A percentile compares a stretch with the other conserved stretches of the same genome.
Evolutionary conservation across 768 basidiomycete species (phyloP).

Genomic region (Amanita pallidorosea): DNA sequence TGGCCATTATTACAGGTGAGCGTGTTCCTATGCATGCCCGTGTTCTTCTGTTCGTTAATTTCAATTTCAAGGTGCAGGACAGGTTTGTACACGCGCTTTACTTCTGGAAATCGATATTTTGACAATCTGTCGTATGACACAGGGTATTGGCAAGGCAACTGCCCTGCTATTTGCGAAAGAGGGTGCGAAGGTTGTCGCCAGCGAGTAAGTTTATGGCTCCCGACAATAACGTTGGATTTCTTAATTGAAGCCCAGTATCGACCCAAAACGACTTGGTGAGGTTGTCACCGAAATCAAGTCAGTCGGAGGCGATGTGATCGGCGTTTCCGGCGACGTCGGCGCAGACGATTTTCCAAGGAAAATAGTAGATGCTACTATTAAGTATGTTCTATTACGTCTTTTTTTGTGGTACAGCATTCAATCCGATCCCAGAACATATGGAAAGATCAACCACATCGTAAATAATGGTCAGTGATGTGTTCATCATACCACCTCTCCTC

Average conservation of each 20-base stretch:
- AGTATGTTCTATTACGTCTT: slow-evolving; percentile 32
- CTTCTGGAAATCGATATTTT: slow-evolving; percentile 32
- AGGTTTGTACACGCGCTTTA: slow-evolving; percentile 30
- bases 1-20: slow-evolving; percentile 79
- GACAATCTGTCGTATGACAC: slow-evolving; percentile 47
- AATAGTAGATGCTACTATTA: slow-evolving; percentile 64
- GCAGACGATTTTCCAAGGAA: slow-evolving; percentile 77
- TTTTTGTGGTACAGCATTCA: neutral
- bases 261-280: slow-evolving; percentile 51
- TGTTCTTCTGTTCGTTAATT: neutral
- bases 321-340: slow-evolving; percentile 70
- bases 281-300: slow-evolving; percentile 68
- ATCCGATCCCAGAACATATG: slow-evolving; percentile 44
- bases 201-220: slow-evolving; percentile 44
- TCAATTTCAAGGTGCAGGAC: slow-evolving; percentile 56
- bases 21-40: slow-evolving; percentile 2
- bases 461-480: slow-evolving; percentile 48
- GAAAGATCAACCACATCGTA: slow-evolving; percentile 79
- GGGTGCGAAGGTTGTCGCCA: slow-evolving; percentile 78
- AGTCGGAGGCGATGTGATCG: slow-evolving; percentile 63
- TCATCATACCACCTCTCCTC: neutral
- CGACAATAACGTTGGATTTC: slow-evolving; percentile 2
- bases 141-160: slow-evolving; percentile 73
- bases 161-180: slow-evolving; percentile 77
- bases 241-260: slow-evolving; percentile 41